Percentiles rank a stretch among this genome's conserved stretches.
phyloP scores from a whole-genome alignment of 176 grass and related monocot genomes.

The Oryza australiensis region DNA sequence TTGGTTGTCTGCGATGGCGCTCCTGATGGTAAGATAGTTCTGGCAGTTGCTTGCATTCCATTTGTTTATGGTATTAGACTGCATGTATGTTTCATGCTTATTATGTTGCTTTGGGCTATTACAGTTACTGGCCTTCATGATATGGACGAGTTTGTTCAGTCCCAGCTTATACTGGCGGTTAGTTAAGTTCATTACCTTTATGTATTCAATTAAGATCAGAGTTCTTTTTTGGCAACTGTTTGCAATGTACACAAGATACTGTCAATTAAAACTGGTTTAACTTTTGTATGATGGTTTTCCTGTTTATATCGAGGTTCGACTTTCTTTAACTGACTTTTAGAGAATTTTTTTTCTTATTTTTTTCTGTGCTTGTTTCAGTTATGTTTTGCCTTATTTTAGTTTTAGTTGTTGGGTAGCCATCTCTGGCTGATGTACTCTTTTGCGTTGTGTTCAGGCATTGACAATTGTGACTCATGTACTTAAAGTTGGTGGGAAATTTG shows the following conservation, averaged over 20 bases:
- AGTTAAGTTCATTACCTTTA: conserved; percentile 30
- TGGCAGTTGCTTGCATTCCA: neutral
- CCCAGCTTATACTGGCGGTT: conserved; percentile 95
- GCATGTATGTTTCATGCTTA: conserved; percentile 20
- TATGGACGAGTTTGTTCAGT: conserved; percentile 99
- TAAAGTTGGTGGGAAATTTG: conserved; percentile 89
- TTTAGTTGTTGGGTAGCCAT: conserved; percentile 8
- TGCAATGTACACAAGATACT: neutral
- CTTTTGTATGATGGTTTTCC: neutral
- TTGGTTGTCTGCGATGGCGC: conserved; percentile 91
- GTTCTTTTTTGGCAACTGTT: neutral
- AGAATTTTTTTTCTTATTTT: conserved; percentile 3
- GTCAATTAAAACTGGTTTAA: conserved; percentile 18
- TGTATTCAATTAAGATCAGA: neutral
- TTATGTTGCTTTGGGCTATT: conserved; percentile 28
- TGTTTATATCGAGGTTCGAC: neutral
- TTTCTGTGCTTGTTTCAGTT: conserved; percentile 2
- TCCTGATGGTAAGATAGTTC: conserved; percentile 74
- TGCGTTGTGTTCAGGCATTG: conserved; percentile 61
- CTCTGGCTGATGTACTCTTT: conserved; percentile 30
- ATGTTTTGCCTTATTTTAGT: conserved; percentile 15
- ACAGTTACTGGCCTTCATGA: conserved; percentile 95
- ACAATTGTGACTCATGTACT: conserved; percentile 95
- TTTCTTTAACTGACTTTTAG: neutral
- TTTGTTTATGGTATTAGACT: conserved; percentile 7